A percentile compares a stretch with the other conserved stretches of the same genome.
Conservation (phyloP, 1,284 basidiomycete species). For the Marasmius fiardii region DNA sequence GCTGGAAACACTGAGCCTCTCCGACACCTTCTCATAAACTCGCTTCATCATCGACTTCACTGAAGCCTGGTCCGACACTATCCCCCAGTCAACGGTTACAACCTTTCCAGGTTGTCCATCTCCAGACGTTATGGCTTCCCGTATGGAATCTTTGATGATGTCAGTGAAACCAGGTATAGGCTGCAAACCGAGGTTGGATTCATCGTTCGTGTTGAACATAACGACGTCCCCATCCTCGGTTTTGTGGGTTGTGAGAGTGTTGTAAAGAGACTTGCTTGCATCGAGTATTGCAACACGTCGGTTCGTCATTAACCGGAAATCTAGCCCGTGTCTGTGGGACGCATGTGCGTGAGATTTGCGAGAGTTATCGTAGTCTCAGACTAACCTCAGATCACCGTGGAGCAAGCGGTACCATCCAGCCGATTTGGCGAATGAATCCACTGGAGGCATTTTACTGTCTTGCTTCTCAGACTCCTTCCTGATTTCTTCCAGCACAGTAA, state of each 20-base stretch:
- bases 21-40: constrained; percentile 42
- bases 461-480: constrained; percentile 30
- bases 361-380: background rate
- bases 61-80: constrained; percentile 52
- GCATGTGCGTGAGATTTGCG: background rate
- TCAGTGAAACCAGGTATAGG: constrained; percentile 59
- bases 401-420: constrained; percentile 79
- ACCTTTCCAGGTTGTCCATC: constrained; percentile 34
- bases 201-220: constrained; percentile 11
- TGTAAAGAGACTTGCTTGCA: constrained; percentile 58
- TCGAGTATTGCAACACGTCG: constrained; percentile 68
- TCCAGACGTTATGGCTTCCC: constrained; percentile 31
- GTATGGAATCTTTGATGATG: constrained; percentile 42
- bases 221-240: constrained; percentile 13
- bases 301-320: constrained; percentile 70
- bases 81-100: constrained; percentile 56
- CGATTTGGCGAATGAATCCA: constrained; percentile 72
- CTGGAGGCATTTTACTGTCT: constrained; percentile 23
- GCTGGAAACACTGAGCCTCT: constrained; percentile 17
- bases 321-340: constrained; percentile 61
- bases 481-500: constrained; percentile 65
- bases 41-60: constrained; percentile 46
- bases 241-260: constrained; percentile 11
- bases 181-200: constrained; percentile 38
- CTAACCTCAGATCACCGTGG: constrained; percentile 62